Conservation (phyloP, 2,329 filamentous ascomycete species). For the Coniella lustricola region DNA sequence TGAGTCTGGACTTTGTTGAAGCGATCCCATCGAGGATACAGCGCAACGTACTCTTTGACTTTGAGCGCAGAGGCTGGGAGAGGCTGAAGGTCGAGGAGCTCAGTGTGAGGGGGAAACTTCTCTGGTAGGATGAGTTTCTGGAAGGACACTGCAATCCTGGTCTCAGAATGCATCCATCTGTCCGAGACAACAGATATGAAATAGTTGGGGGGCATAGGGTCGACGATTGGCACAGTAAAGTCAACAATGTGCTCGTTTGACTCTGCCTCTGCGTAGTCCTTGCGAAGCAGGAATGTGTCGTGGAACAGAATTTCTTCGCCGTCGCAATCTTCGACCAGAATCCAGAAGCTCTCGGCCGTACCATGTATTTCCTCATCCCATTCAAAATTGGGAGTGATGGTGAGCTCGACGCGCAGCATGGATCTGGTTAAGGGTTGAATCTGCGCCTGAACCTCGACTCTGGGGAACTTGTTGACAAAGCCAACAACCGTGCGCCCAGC, state of each 20-base stretch:
- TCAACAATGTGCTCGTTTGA: conserved; percentile 92
- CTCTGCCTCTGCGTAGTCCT: conserved; percentile 78
- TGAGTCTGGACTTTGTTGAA: conserved; percentile 99
- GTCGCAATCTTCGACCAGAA: conserved; percentile 93
- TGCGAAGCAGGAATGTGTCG: conserved; percentile 86
- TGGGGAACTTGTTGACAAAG: conserved; percentile 85
- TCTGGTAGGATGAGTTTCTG: conserved; percentile 91
- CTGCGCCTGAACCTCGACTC: conserved; percentile 85
- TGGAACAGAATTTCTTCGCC: conserved; percentile 94
- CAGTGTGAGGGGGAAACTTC: conserved; percentile 91
- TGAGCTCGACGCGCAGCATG: conserved; percentile 83
- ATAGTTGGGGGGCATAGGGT: conserved; percentile 98
- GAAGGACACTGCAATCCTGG: conserved; percentile 86
- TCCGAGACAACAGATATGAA: conserved; percentile 94
- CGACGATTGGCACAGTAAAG: conserved; percentile 91
- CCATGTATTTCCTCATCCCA: conserved; percentile 93
- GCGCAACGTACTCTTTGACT: conserved; percentile 67
- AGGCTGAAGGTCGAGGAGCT: conserved; percentile 83
- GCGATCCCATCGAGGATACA: conserved; percentile 77
- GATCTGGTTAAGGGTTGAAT: conserved; percentile 93
- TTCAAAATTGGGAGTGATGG: conserved; percentile 87
- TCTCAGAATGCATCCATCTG: conserved; percentile 97
- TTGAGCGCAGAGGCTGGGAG: conserved; percentile 86
- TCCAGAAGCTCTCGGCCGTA: conserved; percentile 88
- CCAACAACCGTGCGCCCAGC: conserved; percentile 79